Conservation (phyloP, 768 basidiomycete genomes). For the Naematelia aurantialba region DNA sequence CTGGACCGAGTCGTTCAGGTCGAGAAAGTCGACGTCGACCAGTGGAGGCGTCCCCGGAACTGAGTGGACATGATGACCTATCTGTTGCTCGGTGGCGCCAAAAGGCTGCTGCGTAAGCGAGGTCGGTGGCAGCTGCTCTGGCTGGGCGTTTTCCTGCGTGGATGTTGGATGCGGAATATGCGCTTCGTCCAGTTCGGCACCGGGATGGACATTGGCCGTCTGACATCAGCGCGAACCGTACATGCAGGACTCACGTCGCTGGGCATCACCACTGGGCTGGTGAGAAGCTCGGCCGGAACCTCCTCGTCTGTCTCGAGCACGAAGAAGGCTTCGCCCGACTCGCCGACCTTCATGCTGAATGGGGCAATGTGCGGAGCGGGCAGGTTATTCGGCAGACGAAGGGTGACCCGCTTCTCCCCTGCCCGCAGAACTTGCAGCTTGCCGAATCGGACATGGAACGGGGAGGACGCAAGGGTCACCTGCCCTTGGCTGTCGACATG, state of each 20-base stretch:
- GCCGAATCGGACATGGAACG: constrained; percentile 96
- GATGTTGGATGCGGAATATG: not conserved
- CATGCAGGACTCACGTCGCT: constrained; percentile 29
- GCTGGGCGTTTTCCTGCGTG: not conserved
- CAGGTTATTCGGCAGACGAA: constrained; percentile 63
- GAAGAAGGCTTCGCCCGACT: constrained; percentile 98
- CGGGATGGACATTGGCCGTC: not conserved
- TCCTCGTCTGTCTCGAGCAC: constrained; percentile 96
- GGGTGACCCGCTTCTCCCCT: constrained; percentile 89
- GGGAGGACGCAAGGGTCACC: constrained; percentile 68
- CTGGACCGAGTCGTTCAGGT: constrained; percentile 61
- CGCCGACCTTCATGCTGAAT: constrained; percentile 97
- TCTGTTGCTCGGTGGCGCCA: constrained; percentile 33
- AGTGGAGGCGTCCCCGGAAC: constrained; percentile 6
- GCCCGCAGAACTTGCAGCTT: constrained; percentile 94
- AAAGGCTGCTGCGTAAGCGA: constrained; percentile 44
- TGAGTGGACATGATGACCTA: constrained; percentile 7
- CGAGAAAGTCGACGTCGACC: constrained; percentile 65
- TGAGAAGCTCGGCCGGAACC: constrained; percentile 86
- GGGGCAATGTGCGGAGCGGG: constrained; percentile 58
- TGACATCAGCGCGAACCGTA: not conserved
- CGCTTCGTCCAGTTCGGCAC: not conserved
- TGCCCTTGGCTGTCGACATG: constrained; percentile 58
- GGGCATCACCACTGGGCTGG: constrained; percentile 71
- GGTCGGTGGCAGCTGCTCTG: not conserved